Base-by-base conservation (phyloP, 2,329 filamentous ascomycete species). In the Fusarium redolens region DNA sequence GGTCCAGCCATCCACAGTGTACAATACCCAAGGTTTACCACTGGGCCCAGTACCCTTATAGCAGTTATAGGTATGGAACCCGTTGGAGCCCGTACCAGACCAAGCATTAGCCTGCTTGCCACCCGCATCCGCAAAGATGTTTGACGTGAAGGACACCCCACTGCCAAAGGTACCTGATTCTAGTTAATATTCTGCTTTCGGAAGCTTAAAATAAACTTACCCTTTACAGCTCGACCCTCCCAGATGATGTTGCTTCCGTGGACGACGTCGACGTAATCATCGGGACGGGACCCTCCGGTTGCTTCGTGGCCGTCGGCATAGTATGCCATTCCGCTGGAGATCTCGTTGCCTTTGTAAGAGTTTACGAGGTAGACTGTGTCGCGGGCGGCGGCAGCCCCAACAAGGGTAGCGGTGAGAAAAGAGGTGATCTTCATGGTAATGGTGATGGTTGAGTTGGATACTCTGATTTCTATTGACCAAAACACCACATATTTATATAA, bases 311-410 rank as follows among this genome's bases (percentile, higher is more conserved):
- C 47, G 8, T 65, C 44, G 5, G 31, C 59, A 1, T 64, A 65
- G 12, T 45, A 65, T 3, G 58, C 61, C 31, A 65, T 65, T 17
- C 58, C 61, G 7, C 61, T 65, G 5, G 45, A 65, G 9, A 44
- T 33, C 12, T 65, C 45, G 1, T 14, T 54, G 3, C 61, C 38
- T 20, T 54, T 65, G 31, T 13, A 31, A 9, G 58, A 65, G 59
- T 65, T 54, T 9, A 65, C 61, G 3, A 65, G 61, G 6, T 65
- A 65, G 0, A 65, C 25, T 1, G 31, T 38, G 1, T 63, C 61
- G 0, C 25, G 22, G 5, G 37, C 38, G 0, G n/a, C 1, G 2
- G 8, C 17, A 1, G 33, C 18, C 6, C 55, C 22, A 37, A 31
- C 3, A 0, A 54, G 12, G 9, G 12, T 8, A 20, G 25, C 3